Evolutionary conservation across 2,329 filamentous ascomycete species (phyloP).

Genomic region (Hypoxylon sp.): DNA sequence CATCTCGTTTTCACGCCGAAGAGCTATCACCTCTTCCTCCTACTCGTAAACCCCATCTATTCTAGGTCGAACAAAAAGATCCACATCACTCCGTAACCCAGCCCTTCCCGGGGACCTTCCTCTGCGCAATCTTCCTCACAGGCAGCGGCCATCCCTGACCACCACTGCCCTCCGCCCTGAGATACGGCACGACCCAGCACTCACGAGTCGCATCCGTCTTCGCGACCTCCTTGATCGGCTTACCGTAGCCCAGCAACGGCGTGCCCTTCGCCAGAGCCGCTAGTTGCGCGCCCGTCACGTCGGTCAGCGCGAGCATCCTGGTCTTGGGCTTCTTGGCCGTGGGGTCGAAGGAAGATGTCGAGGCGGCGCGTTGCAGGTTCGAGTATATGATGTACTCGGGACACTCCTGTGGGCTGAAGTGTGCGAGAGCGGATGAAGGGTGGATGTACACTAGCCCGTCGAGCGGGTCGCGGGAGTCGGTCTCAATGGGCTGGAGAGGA

Average conservation of each 20-base stretch:
- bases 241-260: slow-evolving; percentile 85
- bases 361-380: slow-evolving; percentile 80
- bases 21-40: slow-evolving; percentile 82
- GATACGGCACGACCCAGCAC: slow-evolving; percentile 85
- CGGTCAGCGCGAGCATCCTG: slow-evolving; percentile 89
- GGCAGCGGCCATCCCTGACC: slow-evolving; percentile 87
- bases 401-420: slow-evolving; percentile 78
- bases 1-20: slow-evolving; percentile 87
- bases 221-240: slow-evolving; percentile 88
- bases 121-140: slow-evolving; percentile 87
- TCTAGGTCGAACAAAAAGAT: not conserved
- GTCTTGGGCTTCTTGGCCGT: slow-evolving; percentile 76
- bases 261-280: slow-evolving; percentile 86
- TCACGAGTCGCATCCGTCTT: slow-evolving; percentile 70
- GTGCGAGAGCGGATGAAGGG: slow-evolving; percentile 84
- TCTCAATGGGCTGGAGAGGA: slow-evolving; percentile 80
- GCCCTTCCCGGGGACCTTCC: slow-evolving; percentile 77
- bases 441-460: slow-evolving; percentile 88
- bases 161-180: slow-evolving; percentile 77
- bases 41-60: slow-evolving; percentile 71
- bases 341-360: slow-evolving; percentile 57
- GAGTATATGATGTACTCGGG: slow-evolving; percentile 91
- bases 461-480: slow-evolving; percentile 59
- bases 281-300: slow-evolving; percentile 82
- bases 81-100: slow-evolving; percentile 77